These are phyloP conservation scores for Allomyces macrogynus DNA, from an alignment of 192 early-diverging fungal genomes.

Conservation along the genomic window DNA sequence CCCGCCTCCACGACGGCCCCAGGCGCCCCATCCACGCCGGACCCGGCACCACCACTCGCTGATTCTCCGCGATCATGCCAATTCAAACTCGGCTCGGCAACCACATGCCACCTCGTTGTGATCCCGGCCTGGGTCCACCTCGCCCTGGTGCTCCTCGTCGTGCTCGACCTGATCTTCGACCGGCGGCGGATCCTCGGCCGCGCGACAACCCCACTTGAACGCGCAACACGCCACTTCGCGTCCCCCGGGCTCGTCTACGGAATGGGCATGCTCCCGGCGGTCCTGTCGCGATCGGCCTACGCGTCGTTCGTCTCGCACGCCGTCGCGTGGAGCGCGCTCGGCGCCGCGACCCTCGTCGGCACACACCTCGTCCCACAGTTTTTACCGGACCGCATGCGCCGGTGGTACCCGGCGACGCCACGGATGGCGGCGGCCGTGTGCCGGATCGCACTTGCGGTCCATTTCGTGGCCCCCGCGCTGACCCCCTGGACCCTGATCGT, in stretches of 20 bases:
- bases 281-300: not conserved
- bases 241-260: not conserved
- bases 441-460: not conserved
- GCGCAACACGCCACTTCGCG: not conserved
- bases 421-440: not conserved
- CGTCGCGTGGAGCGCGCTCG: not conserved
- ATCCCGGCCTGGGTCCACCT: too few relatives aligned
- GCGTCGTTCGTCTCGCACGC: conserved; percentile 1
- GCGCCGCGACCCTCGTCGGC: not conserved
- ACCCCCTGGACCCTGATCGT: not conserved
- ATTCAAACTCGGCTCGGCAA: too few relatives aligned
- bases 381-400: not conserved
- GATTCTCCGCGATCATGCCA: too few relatives aligned
- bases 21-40: too few relatives aligned
- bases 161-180: too few relatives aligned
- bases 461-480: not conserved
- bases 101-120: too few relatives aligned
- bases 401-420: not conserved
- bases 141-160: too few relatives aligned
- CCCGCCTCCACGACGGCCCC: too few relatives aligned
- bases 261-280: not conserved
- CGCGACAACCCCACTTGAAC: not conserved
- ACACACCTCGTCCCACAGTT: not conserved
- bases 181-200: too few relatives aligned
- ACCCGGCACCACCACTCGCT: too few relatives aligned